Percentiles rank a stretch among this genome's conserved stretches.
These are phyloP conservation scores for Ceratocystis albifundus DNA, from an alignment of 2,329 filamentous ascomycete species.

Conservation along the genomic window DNA sequence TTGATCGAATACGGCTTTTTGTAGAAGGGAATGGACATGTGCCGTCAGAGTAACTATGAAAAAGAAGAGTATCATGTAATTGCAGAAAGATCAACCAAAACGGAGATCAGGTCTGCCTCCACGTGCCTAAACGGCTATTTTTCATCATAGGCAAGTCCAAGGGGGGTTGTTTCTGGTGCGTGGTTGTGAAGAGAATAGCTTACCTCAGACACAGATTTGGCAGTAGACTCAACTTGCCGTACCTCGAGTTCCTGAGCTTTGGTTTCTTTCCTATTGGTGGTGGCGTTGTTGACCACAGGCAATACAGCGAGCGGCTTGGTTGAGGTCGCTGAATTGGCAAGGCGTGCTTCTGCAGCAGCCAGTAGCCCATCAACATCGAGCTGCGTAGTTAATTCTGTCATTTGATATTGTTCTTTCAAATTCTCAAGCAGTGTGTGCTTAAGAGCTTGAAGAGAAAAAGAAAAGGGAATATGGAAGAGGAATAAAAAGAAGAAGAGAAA, in stretches of 20 bases:
- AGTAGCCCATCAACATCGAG: slow-evolving; percentile 29
- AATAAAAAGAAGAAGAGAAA: background rate
- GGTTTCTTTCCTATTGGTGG: background rate
- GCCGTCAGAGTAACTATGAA: slow-evolving; percentile 65
- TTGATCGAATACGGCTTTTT: slow-evolving; percentile 15
- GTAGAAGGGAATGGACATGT: background rate
- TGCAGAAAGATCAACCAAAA: slow-evolving; percentile 44
- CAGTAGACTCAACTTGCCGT: slow-evolving; percentile 10
- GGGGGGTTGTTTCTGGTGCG: background rate
- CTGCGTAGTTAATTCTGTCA: slow-evolving; percentile 13
- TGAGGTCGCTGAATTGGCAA: slow-evolving; percentile 12
- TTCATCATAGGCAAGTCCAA: slow-evolving; percentile 32
- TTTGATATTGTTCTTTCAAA: background rate
- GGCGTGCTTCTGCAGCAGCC: slow-evolving; percentile 19
- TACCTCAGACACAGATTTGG: slow-evolving; percentile 27
- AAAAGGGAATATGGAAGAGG: background rate
- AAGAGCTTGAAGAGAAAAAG: background rate
- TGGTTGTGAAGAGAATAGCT: slow-evolving; percentile 22
- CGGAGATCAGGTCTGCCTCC: slow-evolving; percentile 34
- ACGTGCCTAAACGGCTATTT: slow-evolving; percentile 31
- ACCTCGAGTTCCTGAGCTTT: slow-evolving; percentile 15
- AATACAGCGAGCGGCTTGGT: slow-evolving; percentile 11
- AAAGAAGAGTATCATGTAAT: slow-evolving; percentile 42
- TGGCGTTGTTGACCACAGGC: slow-evolving; percentile 4
- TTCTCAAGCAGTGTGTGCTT: background rate